Conservation (phyloP, 1,139 yeast genomes). For the Ogataea hybrid region DNA sequence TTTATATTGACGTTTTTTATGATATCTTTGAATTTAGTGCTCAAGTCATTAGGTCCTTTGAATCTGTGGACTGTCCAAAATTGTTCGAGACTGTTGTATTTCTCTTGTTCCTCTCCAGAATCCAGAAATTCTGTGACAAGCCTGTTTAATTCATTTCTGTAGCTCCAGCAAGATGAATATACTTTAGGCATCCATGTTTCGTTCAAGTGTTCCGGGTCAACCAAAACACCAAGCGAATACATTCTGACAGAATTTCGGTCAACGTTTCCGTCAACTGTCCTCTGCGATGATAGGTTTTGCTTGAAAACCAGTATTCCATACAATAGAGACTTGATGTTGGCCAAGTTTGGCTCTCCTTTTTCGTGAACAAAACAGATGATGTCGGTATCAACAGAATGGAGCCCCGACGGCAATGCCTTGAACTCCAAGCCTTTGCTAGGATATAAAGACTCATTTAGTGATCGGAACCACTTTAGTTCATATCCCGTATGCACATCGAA, state of each 20-base stretch:
- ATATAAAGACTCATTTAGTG: constrained; percentile 28
- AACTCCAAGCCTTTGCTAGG: constrained; percentile 55
- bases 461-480: constrained; percentile 53
- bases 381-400: constrained; percentile 62
- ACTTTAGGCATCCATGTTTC: constrained; percentile 52
- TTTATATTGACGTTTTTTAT: constrained; percentile 20
- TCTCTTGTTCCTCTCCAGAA: constrained; percentile 21
- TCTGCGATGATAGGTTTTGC: constrained; percentile 35
- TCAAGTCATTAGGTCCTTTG: constrained; percentile 17
- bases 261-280: constrained; percentile 23
- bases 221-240: constrained; percentile 64
- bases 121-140: constrained; percentile 42
- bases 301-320: constrained; percentile 51
- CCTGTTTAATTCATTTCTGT: constrained; percentile 44
- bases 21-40: constrained; percentile 21
- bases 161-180: constrained; percentile 58
- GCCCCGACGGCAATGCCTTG: constrained; percentile 77
- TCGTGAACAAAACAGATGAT: constrained; percentile 48
- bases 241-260: constrained; percentile 57
- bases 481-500: constrained; percentile 67
- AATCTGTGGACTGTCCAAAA: constrained; percentile 32
- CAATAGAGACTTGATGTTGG: constrained; percentile 25
- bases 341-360: constrained; percentile 27
- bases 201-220: constrained; percentile 38
- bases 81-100: constrained; percentile 28